A percentile compares a stretch with the other conserved stretches of the same genome.
Conservation (phyloP, 1,284 basidiomycete genomes). For the Malassezia yamatoensis region DNA sequence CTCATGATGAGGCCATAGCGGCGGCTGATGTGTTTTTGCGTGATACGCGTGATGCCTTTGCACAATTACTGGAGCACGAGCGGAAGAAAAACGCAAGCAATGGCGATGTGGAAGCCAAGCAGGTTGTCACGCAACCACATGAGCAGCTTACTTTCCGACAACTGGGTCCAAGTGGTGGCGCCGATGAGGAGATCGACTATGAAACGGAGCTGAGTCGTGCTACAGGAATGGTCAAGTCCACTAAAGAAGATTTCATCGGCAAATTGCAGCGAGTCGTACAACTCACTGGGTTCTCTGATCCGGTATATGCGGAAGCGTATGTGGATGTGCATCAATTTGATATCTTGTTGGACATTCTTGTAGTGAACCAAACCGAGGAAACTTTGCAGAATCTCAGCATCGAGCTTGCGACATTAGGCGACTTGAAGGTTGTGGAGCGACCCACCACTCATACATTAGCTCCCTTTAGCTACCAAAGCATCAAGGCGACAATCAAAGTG, state of each 20-base stretch:
- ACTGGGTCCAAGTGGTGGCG: constrained; percentile 78
- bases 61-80: constrained; percentile 84
- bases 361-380: constrained; percentile 91
- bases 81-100: constrained; percentile 62
- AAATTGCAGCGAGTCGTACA: constrained; percentile 91
- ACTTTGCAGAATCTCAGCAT: constrained; percentile 93
- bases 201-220: constrained; percentile 80
- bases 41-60: constrained; percentile 84
- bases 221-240: constrained; percentile 66
- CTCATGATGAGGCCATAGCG: constrained; percentile 54
- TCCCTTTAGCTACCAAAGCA: constrained; percentile 93
- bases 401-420: constrained; percentile 94
- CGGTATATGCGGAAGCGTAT: constrained; percentile 95
- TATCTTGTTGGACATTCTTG: constrained; percentile 80
- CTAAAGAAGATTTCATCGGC: constrained; percentile 88
- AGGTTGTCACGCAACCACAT: constrained; percentile 73
- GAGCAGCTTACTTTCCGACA: constrained; percentile 86
- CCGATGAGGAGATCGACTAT: constrained; percentile 55
- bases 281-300: constrained; percentile 94
- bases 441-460: constrained; percentile 85
- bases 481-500: constrained; percentile 97
- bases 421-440: constrained; percentile 91
- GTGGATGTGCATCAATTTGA: constrained; percentile 98
- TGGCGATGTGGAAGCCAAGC: constrained; percentile 65
- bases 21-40: constrained; percentile 73